Conservation (phyloP, 2,329 filamentous ascomycete genomes). For the Cryphonectria nitschkei region DNA sequence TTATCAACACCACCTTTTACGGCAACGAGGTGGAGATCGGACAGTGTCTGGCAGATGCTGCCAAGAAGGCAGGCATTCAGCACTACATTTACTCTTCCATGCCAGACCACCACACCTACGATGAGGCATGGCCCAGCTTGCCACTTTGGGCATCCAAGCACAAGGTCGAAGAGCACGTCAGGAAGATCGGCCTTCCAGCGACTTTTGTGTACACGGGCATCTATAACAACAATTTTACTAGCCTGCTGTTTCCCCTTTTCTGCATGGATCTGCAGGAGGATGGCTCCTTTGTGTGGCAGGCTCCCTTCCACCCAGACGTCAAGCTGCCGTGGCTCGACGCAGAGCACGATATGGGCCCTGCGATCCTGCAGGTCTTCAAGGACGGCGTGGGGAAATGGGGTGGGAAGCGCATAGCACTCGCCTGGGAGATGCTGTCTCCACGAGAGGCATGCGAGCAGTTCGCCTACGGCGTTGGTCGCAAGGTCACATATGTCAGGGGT, state of each 20-base stretch:
- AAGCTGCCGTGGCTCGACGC: conserved; percentile 94
- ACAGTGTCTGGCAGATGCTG: conserved; percentile 84
- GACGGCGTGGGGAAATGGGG: conserved; percentile 87
- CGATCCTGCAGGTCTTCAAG: conserved; percentile 92
- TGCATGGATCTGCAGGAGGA: conserved; percentile 88
- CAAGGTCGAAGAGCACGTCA: conserved; percentile 87
- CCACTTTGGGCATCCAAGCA: conserved; percentile 94
- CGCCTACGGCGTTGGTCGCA: conserved; percentile 74
- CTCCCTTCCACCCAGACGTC: conserved; percentile 87
- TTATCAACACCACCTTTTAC: conserved; percentile 98
- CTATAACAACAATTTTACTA: conserved; percentile 99
- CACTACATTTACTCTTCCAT: conserved; percentile 98
- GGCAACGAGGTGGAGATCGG: conserved; percentile 93
- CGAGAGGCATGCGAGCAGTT: conserved; percentile 82
- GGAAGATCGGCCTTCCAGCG: conserved; percentile 78
- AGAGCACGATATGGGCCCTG: conserved; percentile 93
- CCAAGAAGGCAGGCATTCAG: conserved; percentile 79
- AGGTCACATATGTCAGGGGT: conserved; percentile 76
- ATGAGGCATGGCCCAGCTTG: conserved; percentile 75
- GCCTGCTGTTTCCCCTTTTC: conserved; percentile 87
- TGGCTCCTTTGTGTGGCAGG: conserved; percentile 88
- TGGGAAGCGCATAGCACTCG: conserved; percentile 76
- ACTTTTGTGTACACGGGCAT: conserved; percentile 97
- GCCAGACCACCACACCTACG: conserved; percentile 88
- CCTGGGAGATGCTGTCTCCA: conserved; percentile 87